Base-by-base conservation (phyloP, 352 stramenopile genomes). In the Globisporangium yorkense region DNA sequence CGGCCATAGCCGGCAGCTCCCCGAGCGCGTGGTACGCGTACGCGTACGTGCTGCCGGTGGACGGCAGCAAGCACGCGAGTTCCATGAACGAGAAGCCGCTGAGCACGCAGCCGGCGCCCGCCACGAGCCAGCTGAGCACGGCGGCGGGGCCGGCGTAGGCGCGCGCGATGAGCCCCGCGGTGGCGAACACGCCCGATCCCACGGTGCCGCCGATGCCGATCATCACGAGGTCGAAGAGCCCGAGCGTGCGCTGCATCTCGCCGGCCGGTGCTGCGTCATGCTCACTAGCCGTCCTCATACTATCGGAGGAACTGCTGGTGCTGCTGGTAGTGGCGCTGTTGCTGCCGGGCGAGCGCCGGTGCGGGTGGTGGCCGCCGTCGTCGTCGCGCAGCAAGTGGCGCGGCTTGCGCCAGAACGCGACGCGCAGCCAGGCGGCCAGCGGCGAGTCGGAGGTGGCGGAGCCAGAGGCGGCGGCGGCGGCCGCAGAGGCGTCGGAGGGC, bases 131-230 rank as follows among this genome's bases (percentile, higher is more conserved):
- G 43, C 74, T 94, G 0, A 97, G 58, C 33, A 84, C 80, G 4
- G 88, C 88, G 0, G 77, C 84, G 0, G 93, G 90, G 1, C 93
- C 81, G 0, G 81, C 81, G 59, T 85, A 88, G 5, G 61, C 67
- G 51, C 55, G 74, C n/a, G 75, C 75, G 62, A 94, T 89, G 43
- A 89, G 60, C 0, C 84, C 83, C 0, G 84, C 72, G 0, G 83
- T 94, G 9, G 84, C 91, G 68, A 98, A 98, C 24, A 98, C 84
- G 24, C 95, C 95, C 2, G 73, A 84, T n/a, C 95, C 95, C 9
- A 98, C 85, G 0, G 95, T 98, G 29, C 87, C 94, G 7, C 95
- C 93, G 12, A 98, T 96, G 51, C 94, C 94, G 59, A 98, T 81
- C 70, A 86, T 92, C 15, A 97, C 71, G 6, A 98, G 73, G 71